These are phyloP conservation scores for Aspergillus wentii DNA, from an alignment of 495 filamentous ascomycete species.

Conservation along the genomic window DNA sequence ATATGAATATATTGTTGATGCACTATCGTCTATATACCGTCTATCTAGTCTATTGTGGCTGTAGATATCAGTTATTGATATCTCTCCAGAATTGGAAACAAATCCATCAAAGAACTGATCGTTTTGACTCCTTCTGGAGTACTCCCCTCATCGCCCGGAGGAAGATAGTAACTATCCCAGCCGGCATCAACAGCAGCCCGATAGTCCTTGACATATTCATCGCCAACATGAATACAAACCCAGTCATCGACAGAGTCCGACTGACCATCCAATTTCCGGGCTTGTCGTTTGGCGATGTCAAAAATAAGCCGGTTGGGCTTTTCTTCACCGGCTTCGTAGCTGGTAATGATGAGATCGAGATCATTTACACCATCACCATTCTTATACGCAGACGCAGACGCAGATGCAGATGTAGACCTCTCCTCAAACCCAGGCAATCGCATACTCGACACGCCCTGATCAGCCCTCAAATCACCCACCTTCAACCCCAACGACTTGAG, in stretches of 20 bases:
- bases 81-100: no score
- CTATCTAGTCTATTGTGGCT: no score
- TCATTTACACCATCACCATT: slow-evolving; percentile 22
- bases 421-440: slow-evolving; percentile 38
- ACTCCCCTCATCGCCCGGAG: slow-evolving; percentile 21
- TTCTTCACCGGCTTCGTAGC: slow-evolving; percentile 66
- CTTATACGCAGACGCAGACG: no score
- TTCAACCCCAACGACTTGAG: slow-evolving; percentile 56
- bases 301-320: slow-evolving; percentile 67
- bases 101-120: slow-evolving; percentile 26
- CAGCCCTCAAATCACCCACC: slow-evolving; percentile 39
- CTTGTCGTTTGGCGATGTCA: slow-evolving; percentile 49
- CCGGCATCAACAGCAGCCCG: slow-evolving; percentile 54
- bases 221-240: slow-evolving; percentile 61
- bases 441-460: slow-evolving; percentile 26
- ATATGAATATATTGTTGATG: no score
- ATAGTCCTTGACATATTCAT: slow-evolving; percentile 61
- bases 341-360: slow-evolving; percentile 63
- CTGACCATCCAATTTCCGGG: slow-evolving; percentile 13
- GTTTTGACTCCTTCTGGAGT: slow-evolving; percentile 8
- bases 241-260: slow-evolving; percentile 20
- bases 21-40: no score
- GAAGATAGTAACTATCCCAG: slow-evolving; percentile 56
- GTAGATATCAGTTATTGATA: no score
- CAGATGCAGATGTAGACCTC: background rate